Evolutionary conservation across 352 stramenopile species (phyloP).

Genomic region (Phytophthora pistaciae): DNA sequence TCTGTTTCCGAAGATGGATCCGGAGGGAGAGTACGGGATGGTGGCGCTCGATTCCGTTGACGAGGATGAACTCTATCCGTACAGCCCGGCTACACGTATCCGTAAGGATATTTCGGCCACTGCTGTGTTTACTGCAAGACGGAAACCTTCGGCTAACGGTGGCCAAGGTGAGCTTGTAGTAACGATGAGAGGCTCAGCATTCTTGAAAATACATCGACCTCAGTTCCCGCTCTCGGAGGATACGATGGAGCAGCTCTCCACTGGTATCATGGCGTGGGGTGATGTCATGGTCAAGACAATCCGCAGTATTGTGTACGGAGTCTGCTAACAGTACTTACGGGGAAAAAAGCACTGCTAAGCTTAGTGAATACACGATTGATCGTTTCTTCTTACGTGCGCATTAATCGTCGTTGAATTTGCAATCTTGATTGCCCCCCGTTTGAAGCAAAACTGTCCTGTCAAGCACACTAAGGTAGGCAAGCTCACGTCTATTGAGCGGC

Average conservation of each 20-base stretch:
- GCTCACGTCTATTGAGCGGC: background rate
- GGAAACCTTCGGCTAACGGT: background rate
- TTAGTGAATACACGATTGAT: background rate
- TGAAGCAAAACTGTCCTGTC: background rate
- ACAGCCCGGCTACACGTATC: slow-evolving; percentile 35
- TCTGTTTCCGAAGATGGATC: slow-evolving; percentile 34
- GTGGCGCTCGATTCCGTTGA: slow-evolving; percentile 46
- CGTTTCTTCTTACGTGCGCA: background rate
- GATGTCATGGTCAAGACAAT: slow-evolving; percentile 37
- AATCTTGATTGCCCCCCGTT: no score
- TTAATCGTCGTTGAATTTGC: no score
- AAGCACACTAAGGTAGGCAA: background rate
- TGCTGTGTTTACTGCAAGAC: slow-evolving; percentile 17
- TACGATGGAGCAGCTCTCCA: slow-evolving; percentile 13
- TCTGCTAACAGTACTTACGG: background rate
- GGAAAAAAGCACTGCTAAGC: background rate
- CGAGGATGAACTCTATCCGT: slow-evolving; percentile 51
- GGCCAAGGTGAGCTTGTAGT: slow-evolving; percentile 27
- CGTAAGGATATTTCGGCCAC: slow-evolving; percentile 49
- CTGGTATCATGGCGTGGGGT: slow-evolving; percentile 13
- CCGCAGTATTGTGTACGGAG: slow-evolving; percentile 22
- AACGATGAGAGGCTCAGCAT: slow-evolving; percentile 34
- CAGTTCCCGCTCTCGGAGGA: slow-evolving; percentile 22
- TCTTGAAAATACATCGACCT: slow-evolving; percentile 37
- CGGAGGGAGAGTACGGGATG: slow-evolving; percentile 23